These are phyloP conservation scores for Colletotrichum sp. DNA, from an alignment of 2,329 filamentous ascomycete genomes.

Conservation along the genomic window DNA sequence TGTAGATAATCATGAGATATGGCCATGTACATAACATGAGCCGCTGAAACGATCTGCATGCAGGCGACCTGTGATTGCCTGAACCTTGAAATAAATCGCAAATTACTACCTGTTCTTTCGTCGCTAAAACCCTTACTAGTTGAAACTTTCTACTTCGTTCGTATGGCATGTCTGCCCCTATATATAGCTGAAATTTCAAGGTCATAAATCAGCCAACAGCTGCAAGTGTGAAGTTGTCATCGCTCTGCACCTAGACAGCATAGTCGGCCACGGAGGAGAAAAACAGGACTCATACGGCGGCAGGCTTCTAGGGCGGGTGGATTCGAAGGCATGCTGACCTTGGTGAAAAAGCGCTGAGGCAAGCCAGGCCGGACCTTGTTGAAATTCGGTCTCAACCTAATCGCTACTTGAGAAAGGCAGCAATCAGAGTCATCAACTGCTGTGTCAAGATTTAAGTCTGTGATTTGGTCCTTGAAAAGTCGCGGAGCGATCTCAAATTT, in stretches of 20 bases:
- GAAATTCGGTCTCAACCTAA: not conserved
- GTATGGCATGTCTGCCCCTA: not conserved
- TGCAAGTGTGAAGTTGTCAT: not conserved
- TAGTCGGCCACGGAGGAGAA: not conserved
- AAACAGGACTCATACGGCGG: not conserved
- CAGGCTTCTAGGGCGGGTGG: not conserved
- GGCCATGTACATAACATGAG: not conserved
- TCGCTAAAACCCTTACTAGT: not conserved
- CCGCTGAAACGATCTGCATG: not conserved
- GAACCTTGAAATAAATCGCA: not conserved
- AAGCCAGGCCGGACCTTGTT: not conserved
- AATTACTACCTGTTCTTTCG: not conserved
- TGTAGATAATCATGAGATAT: not conserved
- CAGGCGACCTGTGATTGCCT: not conserved
- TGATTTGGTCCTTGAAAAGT: not conserved
- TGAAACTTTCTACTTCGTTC: not conserved
- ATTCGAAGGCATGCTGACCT: not conserved
- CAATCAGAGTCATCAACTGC: not conserved
- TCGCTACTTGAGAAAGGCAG: not conserved
- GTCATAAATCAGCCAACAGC: not conserved
- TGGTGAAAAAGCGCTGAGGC: not conserved
- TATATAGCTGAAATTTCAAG: not conserved
- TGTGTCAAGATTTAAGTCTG: not conserved
- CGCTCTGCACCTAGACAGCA: not conserved
- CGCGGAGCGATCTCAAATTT: not conserved